phyloP scores from a whole-genome alignment of 805 yeast species.

The Kuraishia cidri region DNA sequence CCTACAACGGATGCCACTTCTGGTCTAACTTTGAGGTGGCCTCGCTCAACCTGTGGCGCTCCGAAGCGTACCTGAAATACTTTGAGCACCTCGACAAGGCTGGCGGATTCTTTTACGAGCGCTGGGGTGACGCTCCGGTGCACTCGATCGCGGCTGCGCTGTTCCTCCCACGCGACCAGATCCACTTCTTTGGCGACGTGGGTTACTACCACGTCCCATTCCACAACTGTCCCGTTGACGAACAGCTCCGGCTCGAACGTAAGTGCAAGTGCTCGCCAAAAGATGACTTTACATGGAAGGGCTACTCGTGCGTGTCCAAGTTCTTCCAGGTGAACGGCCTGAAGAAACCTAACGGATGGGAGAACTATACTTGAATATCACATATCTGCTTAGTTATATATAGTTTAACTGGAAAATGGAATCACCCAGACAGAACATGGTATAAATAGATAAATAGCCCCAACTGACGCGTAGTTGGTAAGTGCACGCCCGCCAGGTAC shows the following conservation, averaged over 20 bases:
- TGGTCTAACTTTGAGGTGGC: constrained; percentile 91
- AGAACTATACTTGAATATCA: too few species aligned
- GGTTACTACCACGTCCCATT: constrained; percentile 84
- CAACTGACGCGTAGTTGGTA: too few species aligned
- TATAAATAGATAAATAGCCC: not conserved
- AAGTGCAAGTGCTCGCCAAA: constrained; percentile 69
- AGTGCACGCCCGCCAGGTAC: too few species aligned
- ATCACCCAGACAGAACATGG: not conserved
- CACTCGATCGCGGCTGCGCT: constrained; percentile 83
- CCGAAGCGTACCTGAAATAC: constrained; percentile 59
- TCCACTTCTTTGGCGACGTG: constrained; percentile 78
- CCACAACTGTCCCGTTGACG: constrained; percentile 71
- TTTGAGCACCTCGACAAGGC: constrained; percentile 68
- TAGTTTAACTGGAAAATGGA: not conserved
- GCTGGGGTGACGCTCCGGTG: constrained; percentile 95
- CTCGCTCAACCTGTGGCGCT: constrained; percentile 64
- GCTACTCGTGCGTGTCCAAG: constrained; percentile 62
- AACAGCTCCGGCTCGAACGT: constrained; percentile 39
- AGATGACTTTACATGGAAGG: constrained; percentile 71
- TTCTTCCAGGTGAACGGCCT: constrained; percentile 47
- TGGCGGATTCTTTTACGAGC: constrained; percentile 92
- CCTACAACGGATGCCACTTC: constrained; percentile 79
- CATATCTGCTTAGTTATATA: not conserved
- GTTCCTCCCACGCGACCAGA: constrained; percentile 57
- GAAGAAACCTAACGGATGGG: constrained; percentile 66